These are phyloP conservation scores for Toxicodendron radicans DNA, from an alignment of 345 rosid species.

Conservation along the genomic window DNA sequence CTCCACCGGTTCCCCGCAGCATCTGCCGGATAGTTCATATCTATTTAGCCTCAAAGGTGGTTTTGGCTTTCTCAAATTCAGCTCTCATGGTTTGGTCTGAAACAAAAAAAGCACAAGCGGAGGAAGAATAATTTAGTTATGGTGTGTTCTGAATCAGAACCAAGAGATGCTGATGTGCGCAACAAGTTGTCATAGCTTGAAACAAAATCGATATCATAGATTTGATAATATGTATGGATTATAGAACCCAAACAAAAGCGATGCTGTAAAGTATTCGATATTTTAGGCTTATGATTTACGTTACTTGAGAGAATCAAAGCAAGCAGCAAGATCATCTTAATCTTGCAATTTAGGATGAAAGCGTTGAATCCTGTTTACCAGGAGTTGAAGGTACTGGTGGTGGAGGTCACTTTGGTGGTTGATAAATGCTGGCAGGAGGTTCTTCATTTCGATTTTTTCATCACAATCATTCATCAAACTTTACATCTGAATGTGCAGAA, in stretches of 20 bases:
- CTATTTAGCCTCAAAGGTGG: too few species aligned
- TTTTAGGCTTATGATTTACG: conserved; percentile 43
- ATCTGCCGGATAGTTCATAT: too few species aligned
- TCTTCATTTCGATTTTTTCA: conserved; percentile 58
- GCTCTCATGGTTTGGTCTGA: too few species aligned
- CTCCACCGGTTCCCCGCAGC: too few species aligned
- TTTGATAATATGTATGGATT: not conserved
- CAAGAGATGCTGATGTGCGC: too few species aligned
- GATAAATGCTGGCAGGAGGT: conserved; percentile 30
- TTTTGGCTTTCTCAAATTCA: too few species aligned
- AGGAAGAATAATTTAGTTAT: too few species aligned
- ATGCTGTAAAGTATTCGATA: not conserved
- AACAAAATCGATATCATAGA: not conserved
- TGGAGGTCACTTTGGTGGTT: conserved; percentile 52
- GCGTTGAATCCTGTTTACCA: conserved; percentile 30
- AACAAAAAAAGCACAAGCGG: too few species aligned
- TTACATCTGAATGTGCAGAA: conserved; percentile 44
- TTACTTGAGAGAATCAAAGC: conserved; percentile 70
- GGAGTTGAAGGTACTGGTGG: conserved; percentile 49
- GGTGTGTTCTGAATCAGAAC: too few species aligned
- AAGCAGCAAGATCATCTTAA: conserved; percentile 78
- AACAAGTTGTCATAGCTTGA: too few species aligned
- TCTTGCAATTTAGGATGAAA: conserved; percentile 88
- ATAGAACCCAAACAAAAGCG: conserved; percentile 15
- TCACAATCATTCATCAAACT: conserved; percentile 80